A percentile compares a stretch with the other conserved stretches of the same genome.
These are phyloP conservation scores for Thraustochytrium sp. DNA, from an alignment of 352 stramenopile genomes.

Conservation along the genomic window DNA sequence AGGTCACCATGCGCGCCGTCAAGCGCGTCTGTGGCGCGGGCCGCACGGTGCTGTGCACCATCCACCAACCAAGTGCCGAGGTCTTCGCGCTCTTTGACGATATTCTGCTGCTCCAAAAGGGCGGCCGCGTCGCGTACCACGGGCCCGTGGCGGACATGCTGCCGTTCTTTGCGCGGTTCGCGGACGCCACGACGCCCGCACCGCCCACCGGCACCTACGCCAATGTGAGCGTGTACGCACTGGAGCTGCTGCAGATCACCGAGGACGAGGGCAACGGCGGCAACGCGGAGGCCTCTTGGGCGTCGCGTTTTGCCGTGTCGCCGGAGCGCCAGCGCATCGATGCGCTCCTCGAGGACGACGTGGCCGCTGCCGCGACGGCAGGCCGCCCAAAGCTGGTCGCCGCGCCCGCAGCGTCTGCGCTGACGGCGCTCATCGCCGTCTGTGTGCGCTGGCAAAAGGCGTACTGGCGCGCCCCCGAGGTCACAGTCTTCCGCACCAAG, in stretches of 20 bases:
- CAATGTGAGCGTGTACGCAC: background rate
- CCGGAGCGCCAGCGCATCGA: background rate
- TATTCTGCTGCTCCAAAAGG: conserved; percentile 60
- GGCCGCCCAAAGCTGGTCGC: background rate
- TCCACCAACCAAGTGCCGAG: conserved; percentile 62
- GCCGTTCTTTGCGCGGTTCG: background rate
- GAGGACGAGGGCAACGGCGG: background rate
- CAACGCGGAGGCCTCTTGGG: background rate
- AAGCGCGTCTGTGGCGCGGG: conserved; percentile 60
- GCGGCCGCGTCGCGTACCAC: conserved; percentile 59
- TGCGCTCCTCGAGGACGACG: background rate
- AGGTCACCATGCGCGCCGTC: conserved; percentile 62
- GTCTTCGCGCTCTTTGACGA: conserved; percentile 66
- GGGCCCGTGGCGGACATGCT: conserved; percentile 56
- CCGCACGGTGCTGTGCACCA: conserved; percentile 61
- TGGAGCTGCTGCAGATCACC: background rate
- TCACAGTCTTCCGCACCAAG: background rate
- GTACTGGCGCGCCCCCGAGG: background rate
- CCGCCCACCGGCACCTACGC: background rate
- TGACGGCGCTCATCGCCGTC: background rate
- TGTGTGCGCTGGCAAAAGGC: background rate
- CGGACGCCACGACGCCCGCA: background rate
- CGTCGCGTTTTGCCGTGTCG: background rate
- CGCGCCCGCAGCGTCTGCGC: background rate
- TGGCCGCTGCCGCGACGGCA: no score